A percentile compares a stretch with the other conserved stretches of the same genome.
Conservation (phyloP, 768 basidiomycete genomes). For the Mycena amicta region DNA sequence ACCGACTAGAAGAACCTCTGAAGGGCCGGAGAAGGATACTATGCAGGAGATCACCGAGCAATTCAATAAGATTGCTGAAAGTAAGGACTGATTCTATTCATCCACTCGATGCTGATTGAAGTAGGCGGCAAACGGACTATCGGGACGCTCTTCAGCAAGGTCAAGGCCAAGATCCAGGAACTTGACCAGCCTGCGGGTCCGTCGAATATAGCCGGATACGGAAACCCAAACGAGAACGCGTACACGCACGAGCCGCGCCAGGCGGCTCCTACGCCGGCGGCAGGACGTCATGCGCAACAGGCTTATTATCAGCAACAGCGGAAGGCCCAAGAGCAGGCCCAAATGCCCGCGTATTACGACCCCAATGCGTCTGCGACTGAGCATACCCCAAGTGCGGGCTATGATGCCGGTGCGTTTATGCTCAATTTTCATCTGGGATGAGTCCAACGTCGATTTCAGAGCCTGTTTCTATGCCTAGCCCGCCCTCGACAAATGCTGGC, state of each 20-base stretch:
- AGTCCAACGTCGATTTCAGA: neutral
- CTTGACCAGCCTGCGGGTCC: slow-evolving; percentile 53
- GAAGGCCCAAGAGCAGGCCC: slow-evolving; percentile 21
- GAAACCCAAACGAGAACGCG: slow-evolving; percentile 16
- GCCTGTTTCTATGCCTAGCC: slow-evolving; percentile 8
- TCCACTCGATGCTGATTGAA: neutral
- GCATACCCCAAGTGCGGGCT: slow-evolving; percentile 7
- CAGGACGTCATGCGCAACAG: slow-evolving; percentile 13
- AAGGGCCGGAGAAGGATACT: slow-evolving; percentile 46
- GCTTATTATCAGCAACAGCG: slow-evolving; percentile 15
- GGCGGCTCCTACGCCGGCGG: neutral
- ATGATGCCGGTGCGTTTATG: slow-evolving; percentile 7
- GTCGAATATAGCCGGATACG: slow-evolving; percentile 5
- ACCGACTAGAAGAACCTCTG: slow-evolving; percentile 16
- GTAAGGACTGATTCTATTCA: slow-evolving; percentile 43
- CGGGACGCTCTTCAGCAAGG: slow-evolving; percentile 69
- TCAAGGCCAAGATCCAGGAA: slow-evolving; percentile 84
- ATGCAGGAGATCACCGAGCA: slow-evolving; percentile 75
- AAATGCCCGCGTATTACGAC: slow-evolving; percentile 37
- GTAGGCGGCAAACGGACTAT: slow-evolving; percentile 80
- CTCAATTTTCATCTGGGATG: neutral
- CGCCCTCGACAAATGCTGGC: slow-evolving; percentile 26
- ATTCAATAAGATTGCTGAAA: slow-evolving; percentile 75
- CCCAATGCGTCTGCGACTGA: slow-evolving; percentile 27
- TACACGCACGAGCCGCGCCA: neutral